phyloP scores from a whole-genome alignment of 2,329 filamentous ascomycete genomes.

The Emergomyces pasteurianus region DNA sequence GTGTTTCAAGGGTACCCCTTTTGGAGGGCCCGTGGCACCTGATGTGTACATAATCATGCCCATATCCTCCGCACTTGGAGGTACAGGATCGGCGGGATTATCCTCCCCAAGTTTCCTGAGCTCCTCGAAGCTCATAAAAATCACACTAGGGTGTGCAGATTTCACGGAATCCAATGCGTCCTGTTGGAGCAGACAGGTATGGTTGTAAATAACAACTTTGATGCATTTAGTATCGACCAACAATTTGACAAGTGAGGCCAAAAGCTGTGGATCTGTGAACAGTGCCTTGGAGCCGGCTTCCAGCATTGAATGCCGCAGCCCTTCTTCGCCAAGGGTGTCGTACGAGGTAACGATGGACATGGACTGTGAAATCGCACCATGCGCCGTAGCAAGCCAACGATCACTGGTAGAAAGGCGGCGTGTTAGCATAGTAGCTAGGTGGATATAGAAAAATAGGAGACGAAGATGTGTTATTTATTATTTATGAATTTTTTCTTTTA shows the following conservation, averaged over 20 bases:
- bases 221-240: conserved; percentile 41
- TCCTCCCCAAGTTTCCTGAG: conserved; percentile 46
- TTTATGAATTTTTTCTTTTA: too few relatives aligned
- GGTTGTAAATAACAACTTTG: conserved; percentile 43
- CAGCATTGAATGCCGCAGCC: conserved; percentile 18
- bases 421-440: background rate
- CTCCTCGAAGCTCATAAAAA: conserved; percentile 41
- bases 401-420: background rate
- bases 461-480: too few relatives aligned
- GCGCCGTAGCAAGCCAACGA: conserved; percentile 2
- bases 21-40: conserved; percentile 71
- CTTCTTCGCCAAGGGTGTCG: conserved; percentile 23
- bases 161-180: conserved; percentile 39
- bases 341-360: conserved; percentile 75
- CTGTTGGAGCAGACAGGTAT: conserved; percentile 35
- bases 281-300: conserved; percentile 21
- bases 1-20: conserved; percentile 71
- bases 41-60: conserved; percentile 70
- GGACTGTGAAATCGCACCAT: conserved; percentile 61
- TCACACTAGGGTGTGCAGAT: conserved; percentile 32
- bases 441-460: background rate
- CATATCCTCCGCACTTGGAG: conserved; percentile 59
- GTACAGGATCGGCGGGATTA: conserved; percentile 59
- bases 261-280: conserved; percentile 21
- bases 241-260: conserved; percentile 40